Base-by-base conservation (phyloP, 176 grass and related monocot genomes). In the Alopecurus myosuroides region DNA sequence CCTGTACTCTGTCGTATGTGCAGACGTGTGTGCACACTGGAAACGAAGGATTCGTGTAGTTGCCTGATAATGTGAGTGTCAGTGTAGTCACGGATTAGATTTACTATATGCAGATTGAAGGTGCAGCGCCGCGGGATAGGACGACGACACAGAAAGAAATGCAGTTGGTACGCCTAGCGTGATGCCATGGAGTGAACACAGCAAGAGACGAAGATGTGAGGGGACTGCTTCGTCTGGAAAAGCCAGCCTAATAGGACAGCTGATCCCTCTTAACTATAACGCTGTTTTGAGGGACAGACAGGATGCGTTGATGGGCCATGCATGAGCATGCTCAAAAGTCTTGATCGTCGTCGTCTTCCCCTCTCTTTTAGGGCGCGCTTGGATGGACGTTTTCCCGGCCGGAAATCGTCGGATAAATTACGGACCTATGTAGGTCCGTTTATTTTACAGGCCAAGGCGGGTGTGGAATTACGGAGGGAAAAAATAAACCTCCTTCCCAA, bases 81-180 rank as follows among this genome's bases (percentile, higher is more conserved):
- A 69, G 74, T 28, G 45, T 19, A 51, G 45, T 51, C 45, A 75
- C 45, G 72, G 44, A 51, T 75, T 75, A 20, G 46, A 74, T 74
- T 46, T 68, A 44, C n/a, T 71, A 23, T 49, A 18, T 66, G 26
- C 45, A 12, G 44, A 75, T 31, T 49, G 42, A 74, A 12, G 36
- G 11, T 11, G 8, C 18, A 45, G 12, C 1, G 9, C 8, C 44
- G 4, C 17, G 42, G 22, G 71, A 75, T 75, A 10, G 26, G 71
- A 75, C 71, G 71, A 33, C 28, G 45, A 46, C 45, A 75, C 45
- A 14, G 84, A 78, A 90, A 83, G 79, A 83, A 83, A 90, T 35
- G 84, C 66, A 48, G 61, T 25, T 60, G 29, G 41, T 46, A 12
- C 20, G 28, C n/a, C n/a, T n/a, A n/a, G n/a, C 44, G 8, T 53